These are phyloP conservation scores for Phytophthora meadii DNA, from an alignment of 352 stramenopile genomes.

Conservation along the genomic window DNA sequence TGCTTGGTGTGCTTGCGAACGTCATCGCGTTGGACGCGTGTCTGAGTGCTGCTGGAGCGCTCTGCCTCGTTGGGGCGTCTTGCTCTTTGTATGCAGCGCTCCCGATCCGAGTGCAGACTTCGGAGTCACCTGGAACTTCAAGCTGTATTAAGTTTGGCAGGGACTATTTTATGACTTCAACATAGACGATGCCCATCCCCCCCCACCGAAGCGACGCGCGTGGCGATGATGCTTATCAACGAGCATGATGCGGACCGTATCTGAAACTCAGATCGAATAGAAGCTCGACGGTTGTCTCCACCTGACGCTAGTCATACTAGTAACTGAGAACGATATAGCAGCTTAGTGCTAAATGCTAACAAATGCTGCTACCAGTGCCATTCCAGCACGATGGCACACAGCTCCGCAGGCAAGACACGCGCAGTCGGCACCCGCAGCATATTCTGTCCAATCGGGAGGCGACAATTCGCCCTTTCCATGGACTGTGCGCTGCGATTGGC, in stretches of 20 bases:
- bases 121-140: slow-evolving; percentile 45
- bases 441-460: slow-evolving; percentile 18
- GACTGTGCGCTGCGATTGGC: slow-evolving; percentile 14
- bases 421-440: slow-evolving; percentile 14
- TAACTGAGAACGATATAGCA: not conserved
- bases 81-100: slow-evolving; percentile 22
- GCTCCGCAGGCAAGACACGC: slow-evolving; percentile 28
- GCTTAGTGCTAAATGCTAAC: not conserved
- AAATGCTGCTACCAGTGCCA: not conserved
- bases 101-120: not conserved
- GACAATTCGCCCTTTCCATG: slow-evolving; percentile 15
- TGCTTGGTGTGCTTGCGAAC: slow-evolving; percentile 1
- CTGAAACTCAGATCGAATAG: not conserved
- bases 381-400: slow-evolving; percentile 13
- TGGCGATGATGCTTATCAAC: slow-evolving; percentile 20
- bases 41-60: slow-evolving; percentile 2
- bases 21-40: slow-evolving; percentile 6
- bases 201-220: slow-evolving; percentile 38
- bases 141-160: slow-evolving; percentile 51
- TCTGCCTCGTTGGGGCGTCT: slow-evolving; percentile 3
- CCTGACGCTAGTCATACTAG: too few species aligned
- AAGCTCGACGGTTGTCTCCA: too few species aligned
- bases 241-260: not conserved
- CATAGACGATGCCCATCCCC: slow-evolving; percentile 22
- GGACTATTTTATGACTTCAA: slow-evolving; percentile 46